Base-by-base conservation (phyloP, 805 yeast genomes). In the Candida insectorum region DNA sequence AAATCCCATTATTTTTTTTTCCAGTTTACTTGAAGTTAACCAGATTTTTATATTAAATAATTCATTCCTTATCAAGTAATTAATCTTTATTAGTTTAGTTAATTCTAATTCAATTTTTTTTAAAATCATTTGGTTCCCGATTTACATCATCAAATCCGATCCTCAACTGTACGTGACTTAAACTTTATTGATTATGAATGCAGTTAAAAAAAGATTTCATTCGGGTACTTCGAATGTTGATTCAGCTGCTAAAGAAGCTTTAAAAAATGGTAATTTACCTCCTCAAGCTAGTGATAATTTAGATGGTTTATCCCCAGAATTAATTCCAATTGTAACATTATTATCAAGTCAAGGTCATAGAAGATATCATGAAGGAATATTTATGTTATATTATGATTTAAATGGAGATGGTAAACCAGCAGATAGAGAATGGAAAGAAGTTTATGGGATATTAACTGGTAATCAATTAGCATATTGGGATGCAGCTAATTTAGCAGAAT, bases 391-490 rank as follows among this genome's bases (percentile, higher is more conserved):
- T 40, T 78, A 80, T 46, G 91, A 84, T 47, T 62, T 85, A 46
- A 79, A 80, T 50, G 76, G 85, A 16, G 96, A 91, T 45, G 98
- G 98, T 6, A 74, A 80, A 36, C 89, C 96, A 0, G 79, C 82
- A 0, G 85, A 81, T 31, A 69, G 97, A 28, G 72, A 73, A 48
- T 93, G 98, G 98, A 71, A 73, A 34, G 96, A 93, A 60, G 96
- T 89, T 16, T 93, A 85, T 56, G 97, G 95, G 27, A 86, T 85
- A 11, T 65, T 93, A 26, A 78, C 86, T 4, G 98, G 98, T 14
- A 85, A 86, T 38, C 95, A 91, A 49, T 65, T 93, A 40, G 94
- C 97, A 0, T 75, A 86, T 41, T 93, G 97, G 97, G 88, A 88
- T 53, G 86, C 87, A 3, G 78, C 77, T 25, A 71, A 71, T 37